Percentiles rank a stretch among this genome's conserved stretches.
Evolutionary conservation across 2,329 filamentous ascomycete genomes (phyloP).

Genomic region (Bimuria novae-zelandiae): DNA sequence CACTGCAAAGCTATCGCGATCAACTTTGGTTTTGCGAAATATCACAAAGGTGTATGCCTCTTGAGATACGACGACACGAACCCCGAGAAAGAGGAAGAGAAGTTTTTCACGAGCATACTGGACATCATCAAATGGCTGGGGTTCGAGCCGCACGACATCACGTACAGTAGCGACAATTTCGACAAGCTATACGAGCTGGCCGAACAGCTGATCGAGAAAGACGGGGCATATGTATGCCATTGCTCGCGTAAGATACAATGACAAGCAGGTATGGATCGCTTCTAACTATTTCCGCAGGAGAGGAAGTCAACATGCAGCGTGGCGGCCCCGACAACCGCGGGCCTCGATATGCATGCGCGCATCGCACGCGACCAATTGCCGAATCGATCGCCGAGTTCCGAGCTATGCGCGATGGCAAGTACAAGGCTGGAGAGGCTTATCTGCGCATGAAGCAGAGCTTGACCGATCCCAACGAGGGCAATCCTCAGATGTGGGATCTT

Average conservation of each 20-base stretch:
- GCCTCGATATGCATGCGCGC: slow-evolving; percentile 77
- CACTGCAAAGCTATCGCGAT: slow-evolving; percentile 95
- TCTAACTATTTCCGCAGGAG: slow-evolving; percentile 55
- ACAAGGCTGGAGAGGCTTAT: slow-evolving; percentile 80
- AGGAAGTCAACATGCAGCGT: slow-evolving; percentile 83
- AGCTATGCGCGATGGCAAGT: slow-evolving; percentile 89
- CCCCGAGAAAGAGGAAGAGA: slow-evolving; percentile 87
- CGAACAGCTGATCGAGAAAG: slow-evolving; percentile 77
- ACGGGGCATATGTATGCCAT: slow-evolving; percentile 80
- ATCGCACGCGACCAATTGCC: slow-evolving; percentile 75
- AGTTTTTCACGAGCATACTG: slow-evolving; percentile 86
- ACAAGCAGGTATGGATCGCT: too few relatives aligned
- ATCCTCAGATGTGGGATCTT: slow-evolving; percentile 96
- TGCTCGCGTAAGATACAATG: slow-evolving; percentile 62
- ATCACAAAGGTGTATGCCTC: slow-evolving; percentile 77
- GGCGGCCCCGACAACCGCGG: slow-evolving; percentile 73
- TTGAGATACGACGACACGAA: slow-evolving; percentile 94
- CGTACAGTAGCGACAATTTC: slow-evolving; percentile 90
- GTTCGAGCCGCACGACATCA: slow-evolving; percentile 78
- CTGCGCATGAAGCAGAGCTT: slow-evolving; percentile 91
- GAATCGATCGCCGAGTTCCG: slow-evolving; percentile 82
- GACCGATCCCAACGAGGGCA: slow-evolving; percentile 65
- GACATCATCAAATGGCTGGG: slow-evolving; percentile 87
- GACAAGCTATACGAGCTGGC: slow-evolving; percentile 85
- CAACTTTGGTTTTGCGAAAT: slow-evolving; percentile 92